Evolutionary conservation across 257 asterid species (phyloP).

Genomic region (Rauvolfia tetraphylla): DNA sequence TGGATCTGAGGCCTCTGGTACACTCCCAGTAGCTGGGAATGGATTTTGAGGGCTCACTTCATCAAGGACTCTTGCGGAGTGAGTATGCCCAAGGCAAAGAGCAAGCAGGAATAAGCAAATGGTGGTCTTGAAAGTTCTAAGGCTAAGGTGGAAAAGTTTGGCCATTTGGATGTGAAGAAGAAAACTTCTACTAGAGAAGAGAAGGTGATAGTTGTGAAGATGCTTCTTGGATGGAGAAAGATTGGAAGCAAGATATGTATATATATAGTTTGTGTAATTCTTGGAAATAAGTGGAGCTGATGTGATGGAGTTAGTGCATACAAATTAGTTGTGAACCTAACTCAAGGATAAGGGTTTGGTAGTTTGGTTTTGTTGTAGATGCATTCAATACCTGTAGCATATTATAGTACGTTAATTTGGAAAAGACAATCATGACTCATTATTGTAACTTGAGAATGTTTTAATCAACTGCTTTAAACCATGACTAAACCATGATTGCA

Average conservation of each 20-base stretch:
- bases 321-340: conserved; percentile 15
- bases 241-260: conserved; percentile 21
- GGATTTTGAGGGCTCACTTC: conserved; percentile 36
- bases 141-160: conserved; percentile 18
- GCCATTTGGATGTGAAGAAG: conserved; percentile 38
- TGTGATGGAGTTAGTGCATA: conserved; percentile 44
- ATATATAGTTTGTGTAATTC: conserved; percentile 24
- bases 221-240: conserved; percentile 30
- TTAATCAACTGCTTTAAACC: no score
- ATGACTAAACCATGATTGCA: not conserved
- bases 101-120: conserved; percentile 43
- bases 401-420: not conserved
- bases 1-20: conserved; percentile 27
- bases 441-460: not conserved
- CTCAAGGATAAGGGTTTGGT: conserved; percentile 4
- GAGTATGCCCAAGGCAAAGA: conserved; percentile 27
- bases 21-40: conserved; percentile 60
- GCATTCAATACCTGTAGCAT: not conserved
- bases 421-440: not conserved
- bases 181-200: conserved; percentile 1
- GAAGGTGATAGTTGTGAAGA: conserved; percentile 12
- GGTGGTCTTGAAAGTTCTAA: conserved; percentile 20
- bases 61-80: conserved; percentile 45
- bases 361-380: conserved; percentile 15
- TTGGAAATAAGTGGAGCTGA: conserved; percentile 41